phyloP scores from a whole-genome alignment of 208 protist species.

The Balamuthia mandrillaris region DNA sequence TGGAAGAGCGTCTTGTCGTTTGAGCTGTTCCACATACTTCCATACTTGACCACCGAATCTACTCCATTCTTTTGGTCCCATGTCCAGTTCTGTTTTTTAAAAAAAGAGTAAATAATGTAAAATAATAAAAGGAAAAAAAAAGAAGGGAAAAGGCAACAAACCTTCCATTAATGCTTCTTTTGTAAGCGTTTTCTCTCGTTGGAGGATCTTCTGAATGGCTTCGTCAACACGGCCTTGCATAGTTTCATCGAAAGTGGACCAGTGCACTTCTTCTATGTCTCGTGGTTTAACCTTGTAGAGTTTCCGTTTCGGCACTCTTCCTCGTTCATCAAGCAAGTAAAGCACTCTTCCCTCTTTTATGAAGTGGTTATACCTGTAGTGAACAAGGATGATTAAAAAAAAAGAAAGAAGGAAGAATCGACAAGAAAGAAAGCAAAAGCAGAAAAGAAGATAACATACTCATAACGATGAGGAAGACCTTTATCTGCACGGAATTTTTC shows the following conservation, averaged over 20 bases:
- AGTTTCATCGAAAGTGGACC: neutral
- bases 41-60: too few species aligned
- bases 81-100: slow-evolving; percentile 9
- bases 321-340: neutral
- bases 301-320: neutral
- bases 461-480: neutral
- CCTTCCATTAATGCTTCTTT: neutral
- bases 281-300: slow-evolving; percentile 20
- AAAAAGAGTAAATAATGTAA: too few species aligned
- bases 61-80: slow-evolving; percentile 13
- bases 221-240: neutral
- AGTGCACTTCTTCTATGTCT: slow-evolving; percentile 15
- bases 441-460: neutral
- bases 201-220: neutral
- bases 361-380: neutral
- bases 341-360: neutral
- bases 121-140: too few species aligned
- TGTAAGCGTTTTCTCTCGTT: neutral
- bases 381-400: neutral
- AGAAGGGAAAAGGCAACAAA: too few species aligned
- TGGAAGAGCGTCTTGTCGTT: too few species aligned
- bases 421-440: neutral
- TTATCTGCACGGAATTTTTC: neutral
- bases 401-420: neutral
- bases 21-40: too few species aligned